A percentile compares a stretch with the other conserved stretches of the same genome.
Conservation (phyloP, 2,329 filamentous ascomycete genomes). For the Anthostomella pinea region DNA sequence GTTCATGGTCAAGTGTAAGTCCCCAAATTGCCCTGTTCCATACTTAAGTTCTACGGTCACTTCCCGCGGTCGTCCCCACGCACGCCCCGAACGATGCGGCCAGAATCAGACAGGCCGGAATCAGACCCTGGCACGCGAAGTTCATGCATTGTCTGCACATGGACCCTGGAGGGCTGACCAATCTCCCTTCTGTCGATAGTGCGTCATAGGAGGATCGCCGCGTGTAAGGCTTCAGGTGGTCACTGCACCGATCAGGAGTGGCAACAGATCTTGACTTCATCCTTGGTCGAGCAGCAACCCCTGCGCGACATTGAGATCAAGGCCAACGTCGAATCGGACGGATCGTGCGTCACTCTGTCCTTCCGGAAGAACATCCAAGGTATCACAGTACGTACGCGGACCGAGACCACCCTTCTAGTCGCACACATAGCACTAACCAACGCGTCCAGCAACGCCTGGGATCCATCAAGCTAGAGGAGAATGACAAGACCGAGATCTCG, state of each 20-base stretch:
- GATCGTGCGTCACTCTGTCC: conserved; percentile 55
- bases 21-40: conserved; percentile 3
- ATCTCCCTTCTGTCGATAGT: conserved; percentile 41
- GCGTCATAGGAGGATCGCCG: conserved; percentile 52
- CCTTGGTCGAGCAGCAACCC: conserved; percentile 51
- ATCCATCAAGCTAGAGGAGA: conserved; percentile 53
- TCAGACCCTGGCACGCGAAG: conserved; percentile 17
- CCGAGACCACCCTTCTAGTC: too few relatives aligned
- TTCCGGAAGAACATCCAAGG: conserved; percentile 64
- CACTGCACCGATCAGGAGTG: conserved; percentile 63
- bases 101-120: too few relatives aligned
- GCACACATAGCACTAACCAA: conserved; percentile 8
- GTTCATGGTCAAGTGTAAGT: conserved; percentile 58
- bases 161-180: conserved; percentile 16
- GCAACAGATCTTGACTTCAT: conserved; percentile 56
- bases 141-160: conserved; percentile 20
- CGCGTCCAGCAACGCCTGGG: conserved; percentile 64
- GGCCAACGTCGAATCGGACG: conserved; percentile 53
- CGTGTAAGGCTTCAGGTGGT: conserved; percentile 52
- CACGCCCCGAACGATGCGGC: conserved; percentile 8
- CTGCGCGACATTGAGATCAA: conserved; percentile 56
- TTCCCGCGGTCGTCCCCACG: conserved; percentile 4
- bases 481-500: conserved; percentile 55
- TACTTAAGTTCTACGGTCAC: conserved; percentile 1
- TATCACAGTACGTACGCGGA: conserved; percentile 63